Conservation (phyloP, 495 filamentous ascomycete genomes). For the Neurospora sp. region DNA sequence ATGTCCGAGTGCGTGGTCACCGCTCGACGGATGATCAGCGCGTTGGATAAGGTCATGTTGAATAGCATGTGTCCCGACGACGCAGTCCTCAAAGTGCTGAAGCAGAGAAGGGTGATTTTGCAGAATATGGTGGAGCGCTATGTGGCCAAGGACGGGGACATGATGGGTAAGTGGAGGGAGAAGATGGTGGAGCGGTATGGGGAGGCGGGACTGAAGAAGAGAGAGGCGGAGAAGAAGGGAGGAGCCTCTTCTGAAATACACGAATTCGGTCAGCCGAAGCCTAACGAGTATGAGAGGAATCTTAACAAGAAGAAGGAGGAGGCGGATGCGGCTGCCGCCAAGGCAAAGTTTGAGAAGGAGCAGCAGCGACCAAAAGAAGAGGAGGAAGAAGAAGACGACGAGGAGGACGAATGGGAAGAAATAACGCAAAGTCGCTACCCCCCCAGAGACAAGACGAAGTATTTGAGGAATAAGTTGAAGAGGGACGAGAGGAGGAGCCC, state of each 20-base stretch:
- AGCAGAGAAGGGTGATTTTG: conserved; percentile 19
- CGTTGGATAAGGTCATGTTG: conserved; percentile 23
- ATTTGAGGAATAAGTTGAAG: background rate
- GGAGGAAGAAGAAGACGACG: background rate
- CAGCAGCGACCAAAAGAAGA: background rate
- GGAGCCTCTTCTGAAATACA: background rate
- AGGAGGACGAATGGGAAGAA: background rate
- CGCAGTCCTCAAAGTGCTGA: conserved; percentile 7
- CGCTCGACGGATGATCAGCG: conserved; percentile 30
- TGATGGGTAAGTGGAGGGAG: background rate
- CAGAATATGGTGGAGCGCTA: conserved; percentile 21
- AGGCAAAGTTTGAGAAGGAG: background rate
- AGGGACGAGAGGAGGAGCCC: background rate
- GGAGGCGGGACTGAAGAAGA: background rate
- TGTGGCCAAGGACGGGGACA: conserved; percentile 6
- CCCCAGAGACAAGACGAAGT: background rate
- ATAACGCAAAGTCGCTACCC: background rate
- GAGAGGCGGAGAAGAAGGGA: background rate
- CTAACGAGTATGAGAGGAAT: background rate
- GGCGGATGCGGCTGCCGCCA: background rate
- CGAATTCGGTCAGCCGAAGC: background rate
- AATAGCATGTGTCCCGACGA: conserved; percentile 12
- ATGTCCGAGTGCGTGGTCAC: conserved; percentile 26
- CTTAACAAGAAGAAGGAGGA: background rate
- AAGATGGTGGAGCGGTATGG: background rate